Percentiles rank a stretch among this genome's conserved stretches.
Conservation (phyloP, 345 rosid genomes). For the Eucalyptus globulus region DNA sequence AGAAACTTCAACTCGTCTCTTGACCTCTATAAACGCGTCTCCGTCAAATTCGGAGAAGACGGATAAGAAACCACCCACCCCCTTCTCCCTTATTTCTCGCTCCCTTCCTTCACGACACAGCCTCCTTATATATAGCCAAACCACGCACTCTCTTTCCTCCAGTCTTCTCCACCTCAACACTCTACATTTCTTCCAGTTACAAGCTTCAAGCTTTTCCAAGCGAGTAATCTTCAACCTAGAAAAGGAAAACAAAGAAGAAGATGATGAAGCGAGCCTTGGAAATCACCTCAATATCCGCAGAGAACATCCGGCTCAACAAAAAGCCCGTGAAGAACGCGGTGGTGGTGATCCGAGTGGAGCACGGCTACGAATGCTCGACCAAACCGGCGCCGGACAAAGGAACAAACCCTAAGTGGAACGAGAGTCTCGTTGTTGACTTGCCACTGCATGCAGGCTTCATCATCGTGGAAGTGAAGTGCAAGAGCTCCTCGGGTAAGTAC, state of each 20-base stretch:
- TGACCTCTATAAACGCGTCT: background rate
- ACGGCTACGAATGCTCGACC: background rate
- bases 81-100: background rate
- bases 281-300: conserved; percentile 41
- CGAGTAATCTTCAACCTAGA: background rate
- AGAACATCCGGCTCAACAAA: conserved; percentile 26
- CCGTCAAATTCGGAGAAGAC: background rate
- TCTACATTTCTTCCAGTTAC: background rate
- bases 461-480: conserved; percentile 23
- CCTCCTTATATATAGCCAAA: background rate
- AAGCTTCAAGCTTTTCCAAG: background rate
- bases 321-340: conserved; percentile 31
- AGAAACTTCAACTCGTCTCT: background rate
- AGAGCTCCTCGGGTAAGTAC: background rate
- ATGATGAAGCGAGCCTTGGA: background rate
- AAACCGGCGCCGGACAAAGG: conserved; percentile 18
- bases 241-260: background rate
- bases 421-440: conserved; percentile 16
- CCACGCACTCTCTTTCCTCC: background rate
- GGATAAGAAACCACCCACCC: background rate
- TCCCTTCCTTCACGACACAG: background rate
- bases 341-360: conserved; percentile 11
- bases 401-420: conserved; percentile 40
- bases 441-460: conserved; percentile 21
- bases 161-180: background rate